phyloP scores from a whole-genome alignment of 2,329 filamentous ascomycete genomes.

The Verticillium tricorpus region DNA sequence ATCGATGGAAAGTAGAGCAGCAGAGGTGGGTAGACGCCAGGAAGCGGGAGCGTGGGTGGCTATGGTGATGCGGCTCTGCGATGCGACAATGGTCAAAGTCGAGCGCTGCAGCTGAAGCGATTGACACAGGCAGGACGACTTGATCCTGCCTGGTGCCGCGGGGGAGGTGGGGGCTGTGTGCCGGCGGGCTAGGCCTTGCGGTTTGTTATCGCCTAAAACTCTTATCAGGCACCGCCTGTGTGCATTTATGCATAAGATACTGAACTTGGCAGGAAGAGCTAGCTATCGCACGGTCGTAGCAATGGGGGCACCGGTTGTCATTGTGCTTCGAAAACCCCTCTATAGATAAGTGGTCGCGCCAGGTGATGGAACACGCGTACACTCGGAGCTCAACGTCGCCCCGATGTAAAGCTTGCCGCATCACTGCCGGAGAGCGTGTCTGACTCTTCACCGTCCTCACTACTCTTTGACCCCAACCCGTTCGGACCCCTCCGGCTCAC shows the following conservation, averaged over 20 bases:
- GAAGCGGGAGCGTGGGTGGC: not conserved
- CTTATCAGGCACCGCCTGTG: not conserved
- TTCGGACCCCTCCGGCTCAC: conserved; percentile 19
- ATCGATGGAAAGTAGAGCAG: not conserved
- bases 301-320: no score
- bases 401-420: conserved; percentile 29
- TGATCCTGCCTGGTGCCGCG: not conserved
- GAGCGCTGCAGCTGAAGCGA: not conserved
- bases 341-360: no score
- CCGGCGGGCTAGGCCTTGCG: not conserved
- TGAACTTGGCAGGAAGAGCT: not conserved
- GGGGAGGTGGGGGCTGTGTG: not conserved
- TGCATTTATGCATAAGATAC: not conserved
- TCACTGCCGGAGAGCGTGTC: conserved; percentile 32
- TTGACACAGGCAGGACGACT: not conserved
- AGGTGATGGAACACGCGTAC: not conserved
- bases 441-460: conserved; percentile 29
- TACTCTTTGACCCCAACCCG: conserved; percentile 22
- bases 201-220: not conserved
- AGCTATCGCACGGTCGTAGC: not conserved
- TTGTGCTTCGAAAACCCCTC: no score
- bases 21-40: not conserved
- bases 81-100: not conserved
- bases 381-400: conserved; percentile 4
- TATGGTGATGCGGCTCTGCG: not conserved